Conservation (phyloP, 306 rosid species). For the Crotalaria pallida region DNA sequence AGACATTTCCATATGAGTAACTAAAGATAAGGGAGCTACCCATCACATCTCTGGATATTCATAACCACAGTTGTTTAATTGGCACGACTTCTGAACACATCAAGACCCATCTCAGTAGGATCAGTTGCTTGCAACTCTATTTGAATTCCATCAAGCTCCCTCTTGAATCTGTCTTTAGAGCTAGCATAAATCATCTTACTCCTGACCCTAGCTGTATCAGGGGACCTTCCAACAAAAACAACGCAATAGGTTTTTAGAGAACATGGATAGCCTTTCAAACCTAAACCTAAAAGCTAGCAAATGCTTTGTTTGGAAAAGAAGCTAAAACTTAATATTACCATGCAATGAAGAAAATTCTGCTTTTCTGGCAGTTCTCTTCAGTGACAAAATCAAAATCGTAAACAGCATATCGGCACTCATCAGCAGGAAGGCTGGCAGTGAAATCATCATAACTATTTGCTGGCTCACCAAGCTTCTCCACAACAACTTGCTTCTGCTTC, state of each 20-base stretch:
- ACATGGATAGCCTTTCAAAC: background rate
- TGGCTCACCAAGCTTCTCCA: slow-evolving; percentile 78
- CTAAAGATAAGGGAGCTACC: slow-evolving; percentile 28
- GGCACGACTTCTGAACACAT: slow-evolving; percentile 72
- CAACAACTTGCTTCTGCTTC: slow-evolving; percentile 83
- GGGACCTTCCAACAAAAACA: slow-evolving; percentile 58
- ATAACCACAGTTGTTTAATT: slow-evolving; percentile 29
- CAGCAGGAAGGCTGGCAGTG: slow-evolving; percentile 64
- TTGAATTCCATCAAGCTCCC: slow-evolving; percentile 91
- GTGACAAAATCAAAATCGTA: slow-evolving; percentile 83
- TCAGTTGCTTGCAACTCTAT: slow-evolving; percentile 83
- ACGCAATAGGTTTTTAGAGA: background rate
- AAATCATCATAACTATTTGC: slow-evolving; percentile 62
- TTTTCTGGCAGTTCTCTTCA: slow-evolving; percentile 65
- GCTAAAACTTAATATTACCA: slow-evolving; percentile 42
- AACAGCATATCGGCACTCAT: slow-evolving; percentile 84
- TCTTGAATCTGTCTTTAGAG: slow-evolving; percentile 89
- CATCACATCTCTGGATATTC: slow-evolving; percentile 18
- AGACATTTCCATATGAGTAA: slow-evolving; percentile 33
- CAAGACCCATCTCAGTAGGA: slow-evolving; percentile 79
- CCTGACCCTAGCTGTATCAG: slow-evolving; percentile 72
- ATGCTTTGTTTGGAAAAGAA: slow-evolving; percentile 5
- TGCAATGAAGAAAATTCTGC: slow-evolving; percentile 76
- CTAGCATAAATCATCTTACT: slow-evolving; percentile 94
- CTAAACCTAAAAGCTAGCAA: background rate